Percentiles rank a stretch among this genome's conserved stretches.
Conservation (phyloP, 2,329 filamentous ascomycete genomes). For the Pyricularia pennisetigena region DNA sequence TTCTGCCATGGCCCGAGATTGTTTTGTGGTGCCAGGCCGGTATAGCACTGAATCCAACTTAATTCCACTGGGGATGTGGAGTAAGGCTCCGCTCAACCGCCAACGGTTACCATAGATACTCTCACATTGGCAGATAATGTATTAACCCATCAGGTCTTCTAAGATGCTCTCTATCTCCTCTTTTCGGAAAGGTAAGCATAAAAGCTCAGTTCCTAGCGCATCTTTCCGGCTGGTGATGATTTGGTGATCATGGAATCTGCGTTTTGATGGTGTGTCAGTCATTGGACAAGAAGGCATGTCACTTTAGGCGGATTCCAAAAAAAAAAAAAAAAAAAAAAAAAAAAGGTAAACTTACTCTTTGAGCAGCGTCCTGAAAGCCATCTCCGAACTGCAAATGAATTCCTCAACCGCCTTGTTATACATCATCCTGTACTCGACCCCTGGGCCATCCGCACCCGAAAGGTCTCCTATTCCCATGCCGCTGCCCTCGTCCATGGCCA, state of each 20-base stretch:
- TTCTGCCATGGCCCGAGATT: too few species aligned
- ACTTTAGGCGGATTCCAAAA: not conserved
- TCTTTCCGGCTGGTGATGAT: slow-evolving; percentile 91
- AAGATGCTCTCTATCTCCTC: slow-evolving; percentile 85
- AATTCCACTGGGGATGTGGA: too few species aligned
- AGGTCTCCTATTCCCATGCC: slow-evolving; percentile 30
- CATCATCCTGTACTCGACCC: slow-evolving; percentile 80
- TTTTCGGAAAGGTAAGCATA: slow-evolving; percentile 76
- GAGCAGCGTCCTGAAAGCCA: slow-evolving; percentile 85
- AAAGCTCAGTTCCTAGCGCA: slow-evolving; percentile 69
- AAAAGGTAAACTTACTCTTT: slow-evolving; percentile 59
- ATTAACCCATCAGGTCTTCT: slow-evolving; percentile 56
- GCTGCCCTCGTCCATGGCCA: slow-evolving; percentile 52
- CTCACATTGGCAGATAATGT: not conserved
- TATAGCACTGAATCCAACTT: too few species aligned
- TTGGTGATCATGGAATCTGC: slow-evolving; percentile 87
- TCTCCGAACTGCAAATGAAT: slow-evolving; percentile 93
- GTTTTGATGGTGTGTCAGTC: slow-evolving; percentile 16
- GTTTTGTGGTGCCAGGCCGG: too few species aligned
- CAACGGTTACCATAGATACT: not conserved
- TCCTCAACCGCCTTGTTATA: slow-evolving; percentile 96
- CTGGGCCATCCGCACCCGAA: slow-evolving; percentile 42
- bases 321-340: too few species aligned
- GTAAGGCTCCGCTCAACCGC: too few species aligned
- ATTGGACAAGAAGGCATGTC: not conserved